Conservation (phyloP, 257 asterid genomes). For the Gardenia jasminoides region DNA sequence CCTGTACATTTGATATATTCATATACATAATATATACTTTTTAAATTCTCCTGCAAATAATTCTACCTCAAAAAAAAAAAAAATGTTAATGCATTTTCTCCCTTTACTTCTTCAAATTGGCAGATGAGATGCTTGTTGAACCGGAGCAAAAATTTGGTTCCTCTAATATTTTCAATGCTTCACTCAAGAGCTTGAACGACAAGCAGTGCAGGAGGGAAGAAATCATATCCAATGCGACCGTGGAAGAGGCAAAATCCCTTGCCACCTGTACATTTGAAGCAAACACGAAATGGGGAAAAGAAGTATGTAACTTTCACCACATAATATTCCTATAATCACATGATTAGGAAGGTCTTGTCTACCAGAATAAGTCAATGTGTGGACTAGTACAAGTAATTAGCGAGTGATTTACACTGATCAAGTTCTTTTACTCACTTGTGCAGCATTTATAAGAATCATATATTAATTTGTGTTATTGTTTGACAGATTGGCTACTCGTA, state of each 20-base stretch:
- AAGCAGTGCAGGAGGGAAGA: slow-evolving; percentile 11
- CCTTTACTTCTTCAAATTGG: slow-evolving; percentile 1
- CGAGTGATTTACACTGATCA: background rate
- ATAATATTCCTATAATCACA: background rate
- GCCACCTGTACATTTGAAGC: slow-evolving; percentile 70
- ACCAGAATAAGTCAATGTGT: too few relatives aligned
- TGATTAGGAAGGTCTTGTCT: too few relatives aligned
- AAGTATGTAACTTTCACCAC: slow-evolving; percentile 34
- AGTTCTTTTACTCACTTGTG: background rate
- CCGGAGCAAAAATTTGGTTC: slow-evolving; percentile 50
- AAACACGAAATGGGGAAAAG: slow-evolving; percentile 76
- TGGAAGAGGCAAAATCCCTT: slow-evolving; percentile 58
- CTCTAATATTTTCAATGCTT: slow-evolving; percentile 45
- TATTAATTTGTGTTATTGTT: background rate
- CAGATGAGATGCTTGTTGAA: slow-evolving; percentile 50
- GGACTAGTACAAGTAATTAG: background rate
- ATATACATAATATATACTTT: background rate
- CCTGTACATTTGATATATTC: background rate
- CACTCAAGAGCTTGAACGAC: slow-evolving; percentile 37
- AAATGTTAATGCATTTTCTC: background rate
- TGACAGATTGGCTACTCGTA: slow-evolving; percentile 77
- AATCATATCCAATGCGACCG: slow-evolving; percentile 27
- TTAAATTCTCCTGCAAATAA: background rate
- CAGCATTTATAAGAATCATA: background rate
- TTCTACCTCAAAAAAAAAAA: too few relatives aligned